Evolutionary conservation across 1,284 basidiomycete species (phyloP).

Genomic region (Tetrapyrgos nigripes): DNA sequence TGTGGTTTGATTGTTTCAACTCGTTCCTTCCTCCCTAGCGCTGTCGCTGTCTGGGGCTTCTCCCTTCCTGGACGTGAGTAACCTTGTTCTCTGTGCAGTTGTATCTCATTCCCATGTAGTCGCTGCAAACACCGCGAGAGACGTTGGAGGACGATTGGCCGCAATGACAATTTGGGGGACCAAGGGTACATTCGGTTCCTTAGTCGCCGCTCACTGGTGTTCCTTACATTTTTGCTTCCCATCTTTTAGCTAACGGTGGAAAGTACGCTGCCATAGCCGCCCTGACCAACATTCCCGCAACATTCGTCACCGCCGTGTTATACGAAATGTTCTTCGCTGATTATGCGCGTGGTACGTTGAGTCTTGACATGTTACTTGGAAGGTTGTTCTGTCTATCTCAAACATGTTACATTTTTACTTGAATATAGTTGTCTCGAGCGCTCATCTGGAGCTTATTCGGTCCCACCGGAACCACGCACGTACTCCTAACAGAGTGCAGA

Average conservation of each 20-base stretch:
- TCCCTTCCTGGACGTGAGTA: constrained; percentile 54
- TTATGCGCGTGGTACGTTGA: constrained; percentile 55
- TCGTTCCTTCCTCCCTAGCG: constrained; percentile 38
- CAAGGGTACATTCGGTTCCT: constrained; percentile 32
- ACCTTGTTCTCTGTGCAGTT: neutral
- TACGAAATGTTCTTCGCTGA: constrained; percentile 64
- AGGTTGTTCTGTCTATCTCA: neutral
- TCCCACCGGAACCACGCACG: constrained; percentile 28
- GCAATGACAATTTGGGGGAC: constrained; percentile 65
- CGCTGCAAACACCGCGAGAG: constrained; percentile 70
- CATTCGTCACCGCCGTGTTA: constrained; percentile 52
- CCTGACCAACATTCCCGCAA: constrained; percentile 70
- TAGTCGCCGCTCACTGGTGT: too few relatives aligned
- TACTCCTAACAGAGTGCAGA: constrained; percentile 1
- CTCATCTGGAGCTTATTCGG: constrained; percentile 26
- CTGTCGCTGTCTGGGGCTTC: constrained; percentile 64
- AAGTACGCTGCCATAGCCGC: constrained; percentile 68
- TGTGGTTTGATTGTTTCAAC: too few relatives aligned
- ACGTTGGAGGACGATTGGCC: constrained; percentile 66
- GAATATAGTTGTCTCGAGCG: constrained; percentile 26
- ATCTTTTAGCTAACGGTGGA: constrained; percentile 55
- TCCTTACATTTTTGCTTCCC: neutral
- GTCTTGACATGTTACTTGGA: neutral
- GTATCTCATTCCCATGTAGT: constrained; percentile 40
- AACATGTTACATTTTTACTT: neutral